These are phyloP conservation scores for Paracamarosporium sp. DNA, from an alignment of 2,329 filamentous ascomycete species.

Conservation along the genomic window DNA sequence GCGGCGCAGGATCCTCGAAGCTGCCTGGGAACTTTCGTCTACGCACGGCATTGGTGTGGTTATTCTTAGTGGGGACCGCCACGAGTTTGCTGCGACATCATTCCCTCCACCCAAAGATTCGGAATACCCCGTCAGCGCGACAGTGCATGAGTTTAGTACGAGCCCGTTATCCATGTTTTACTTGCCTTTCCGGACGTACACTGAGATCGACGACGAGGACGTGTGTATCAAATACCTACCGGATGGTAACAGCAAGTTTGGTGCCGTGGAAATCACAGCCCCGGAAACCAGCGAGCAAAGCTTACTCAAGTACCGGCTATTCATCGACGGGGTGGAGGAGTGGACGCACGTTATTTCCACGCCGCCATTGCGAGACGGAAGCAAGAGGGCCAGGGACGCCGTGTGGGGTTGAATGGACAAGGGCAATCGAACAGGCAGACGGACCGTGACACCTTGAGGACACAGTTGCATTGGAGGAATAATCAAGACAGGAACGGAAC, in stretches of 20 bases:
- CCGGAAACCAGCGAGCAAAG: constrained; percentile 70
- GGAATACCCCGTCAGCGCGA: constrained; percentile 55
- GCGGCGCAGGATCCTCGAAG: constrained; percentile 78
- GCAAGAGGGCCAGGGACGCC: constrained; percentile 52
- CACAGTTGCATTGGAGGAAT: too few species aligned
- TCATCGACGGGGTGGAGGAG: constrained; percentile 77
- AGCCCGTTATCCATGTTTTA: constrained; percentile 95
- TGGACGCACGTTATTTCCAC: constrained; percentile 69
- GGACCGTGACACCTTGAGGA: too few species aligned
- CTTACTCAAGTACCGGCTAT: constrained; percentile 79
- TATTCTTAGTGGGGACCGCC: constrained; percentile 88
- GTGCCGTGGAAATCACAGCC: constrained; percentile 78
- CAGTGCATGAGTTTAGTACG: constrained; percentile 88
- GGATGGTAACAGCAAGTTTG: constrained; percentile 88
- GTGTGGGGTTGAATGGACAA: constrained; percentile 50
- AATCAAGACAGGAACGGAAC: too few species aligned
- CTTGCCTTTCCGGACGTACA: constrained; percentile 82
- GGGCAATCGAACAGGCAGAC: too few species aligned
- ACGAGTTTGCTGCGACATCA: constrained; percentile 92
- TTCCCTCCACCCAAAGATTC: constrained; percentile 69
- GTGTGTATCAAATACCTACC: constrained; percentile 86
- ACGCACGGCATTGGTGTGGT: constrained; percentile 76
- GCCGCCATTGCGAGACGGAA: constrained; percentile 49
- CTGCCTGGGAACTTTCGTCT: constrained; percentile 87
- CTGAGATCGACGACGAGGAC: constrained; percentile 81